Conservation (phyloP, 371 early-diverging fungal species). For the Mortierella sp. region DNA sequence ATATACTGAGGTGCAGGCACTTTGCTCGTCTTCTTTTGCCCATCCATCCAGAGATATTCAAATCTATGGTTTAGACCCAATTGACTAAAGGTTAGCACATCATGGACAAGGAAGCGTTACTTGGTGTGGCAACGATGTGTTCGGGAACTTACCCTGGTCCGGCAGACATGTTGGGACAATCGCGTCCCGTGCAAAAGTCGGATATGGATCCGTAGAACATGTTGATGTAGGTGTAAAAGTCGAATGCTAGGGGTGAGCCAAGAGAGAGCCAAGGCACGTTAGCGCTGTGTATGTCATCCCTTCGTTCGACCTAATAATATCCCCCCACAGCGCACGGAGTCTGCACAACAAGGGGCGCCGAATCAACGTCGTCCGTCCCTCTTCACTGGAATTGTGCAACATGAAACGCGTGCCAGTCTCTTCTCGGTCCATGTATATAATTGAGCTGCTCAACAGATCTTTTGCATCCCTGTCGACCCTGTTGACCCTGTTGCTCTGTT, state of each 20-base stretch:
- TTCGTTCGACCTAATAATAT: conserved; percentile 1
- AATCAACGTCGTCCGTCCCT: too few species aligned
- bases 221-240: conserved; percentile 94
- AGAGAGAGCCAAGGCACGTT: not conserved
- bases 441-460: too few species aligned
- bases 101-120: too few species aligned
- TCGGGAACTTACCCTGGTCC: conserved; percentile 79
- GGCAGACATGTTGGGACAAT: conserved; percentile 90
- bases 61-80: too few species aligned
- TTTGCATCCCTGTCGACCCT: too few species aligned
- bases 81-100: too few species aligned
- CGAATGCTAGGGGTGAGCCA: conserved; percentile 70
- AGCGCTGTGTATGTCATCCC: not conserved
- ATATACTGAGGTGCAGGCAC: conserved; percentile 95
- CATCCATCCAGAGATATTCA: conserved; percentile 94
- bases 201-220: conserved; percentile 92
- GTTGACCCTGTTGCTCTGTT: too few species aligned
- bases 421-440: too few species aligned
- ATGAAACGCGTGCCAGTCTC: conserved; percentile 19
- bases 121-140: too few species aligned
- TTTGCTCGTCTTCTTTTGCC: conserved; percentile 82
- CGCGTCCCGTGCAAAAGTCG: conserved; percentile 86
- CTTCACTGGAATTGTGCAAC: conserved; percentile 5
- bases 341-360: not conserved
- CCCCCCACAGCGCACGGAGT: not conserved